Percentiles rank a stretch among this genome's conserved stretches.
Conservation (phyloP, 306 rosid genomes). For the Lupinus albus region DNA sequence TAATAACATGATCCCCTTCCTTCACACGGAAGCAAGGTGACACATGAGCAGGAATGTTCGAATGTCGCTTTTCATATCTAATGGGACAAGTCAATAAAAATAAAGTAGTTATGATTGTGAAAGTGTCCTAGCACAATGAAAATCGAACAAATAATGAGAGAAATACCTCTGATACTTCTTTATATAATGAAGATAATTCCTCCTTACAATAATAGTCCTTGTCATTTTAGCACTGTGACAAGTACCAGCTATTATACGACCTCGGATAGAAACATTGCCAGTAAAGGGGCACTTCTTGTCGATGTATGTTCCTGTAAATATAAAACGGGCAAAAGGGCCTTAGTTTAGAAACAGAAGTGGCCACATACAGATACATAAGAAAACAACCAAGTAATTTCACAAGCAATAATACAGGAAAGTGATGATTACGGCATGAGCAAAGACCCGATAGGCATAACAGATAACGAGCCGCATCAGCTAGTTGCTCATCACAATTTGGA, state of each 20-base stretch:
- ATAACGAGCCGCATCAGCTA: background rate
- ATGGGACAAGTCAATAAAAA: background rate
- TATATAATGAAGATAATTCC: slow-evolving; percentile 78
- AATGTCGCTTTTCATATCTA: slow-evolving; percentile 82
- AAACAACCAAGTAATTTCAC: background rate
- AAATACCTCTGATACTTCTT: slow-evolving; percentile 77
- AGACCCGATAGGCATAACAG: background rate
- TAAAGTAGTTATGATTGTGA: background rate
- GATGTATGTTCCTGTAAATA: slow-evolving; percentile 62
- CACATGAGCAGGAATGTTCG: slow-evolving; percentile 73
- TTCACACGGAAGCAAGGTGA: slow-evolving; percentile 91
- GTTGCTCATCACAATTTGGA: background rate
- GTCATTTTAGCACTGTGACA: slow-evolving; percentile 91
- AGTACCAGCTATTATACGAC: slow-evolving; percentile 81
- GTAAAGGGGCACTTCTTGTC: slow-evolving; percentile 91
- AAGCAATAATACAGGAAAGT: background rate
- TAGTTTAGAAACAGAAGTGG: slow-evolving; percentile 17
- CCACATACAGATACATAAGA: background rate
- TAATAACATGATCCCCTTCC: slow-evolving; percentile 82
- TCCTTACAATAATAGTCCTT: slow-evolving; percentile 70
- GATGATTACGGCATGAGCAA: background rate
- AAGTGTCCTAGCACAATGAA: background rate
- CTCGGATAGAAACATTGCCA: slow-evolving; percentile 76
- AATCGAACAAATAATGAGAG: background rate
- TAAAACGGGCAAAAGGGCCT: background rate